Percentiles rank a stretch among this genome's conserved stretches.
phyloP scores from a whole-genome alignment of 2,329 filamentous ascomycete genomes.

The Venturia oleaginea region DNA sequence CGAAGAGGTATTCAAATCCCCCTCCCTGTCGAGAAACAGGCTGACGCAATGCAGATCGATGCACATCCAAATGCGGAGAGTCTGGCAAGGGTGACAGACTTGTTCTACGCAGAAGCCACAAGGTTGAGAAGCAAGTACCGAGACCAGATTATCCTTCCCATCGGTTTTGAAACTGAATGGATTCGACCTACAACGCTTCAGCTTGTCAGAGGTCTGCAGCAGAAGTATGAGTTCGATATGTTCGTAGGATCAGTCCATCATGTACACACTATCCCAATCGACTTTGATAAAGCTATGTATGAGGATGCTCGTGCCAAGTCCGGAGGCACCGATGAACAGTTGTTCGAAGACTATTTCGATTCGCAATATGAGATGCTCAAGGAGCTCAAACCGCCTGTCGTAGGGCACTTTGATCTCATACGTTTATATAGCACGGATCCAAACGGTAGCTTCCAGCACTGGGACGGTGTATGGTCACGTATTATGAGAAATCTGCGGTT shows the following conservation, averaged over 20 bases:
- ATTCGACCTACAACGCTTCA: slow-evolving; percentile 60
- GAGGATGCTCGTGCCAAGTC: slow-evolving; percentile 44
- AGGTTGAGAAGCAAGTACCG: slow-evolving; percentile 64
- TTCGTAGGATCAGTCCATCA: slow-evolving; percentile 94
- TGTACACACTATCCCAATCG: slow-evolving; percentile 76
- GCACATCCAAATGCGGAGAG: slow-evolving; percentile 28
- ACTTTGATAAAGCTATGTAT: slow-evolving; percentile 68
- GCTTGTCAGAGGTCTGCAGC: slow-evolving; percentile 50
- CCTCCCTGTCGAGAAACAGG: not conserved
- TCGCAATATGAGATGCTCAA: slow-evolving; percentile 73
- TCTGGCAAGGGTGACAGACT: slow-evolving; percentile 51
- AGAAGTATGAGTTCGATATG: slow-evolving; percentile 64
- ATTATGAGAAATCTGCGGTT: slow-evolving; percentile 66
- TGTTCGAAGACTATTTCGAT: slow-evolving; percentile 84
- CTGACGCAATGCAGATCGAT: slow-evolving; percentile 34
- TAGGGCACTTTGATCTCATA: slow-evolving; percentile 93
- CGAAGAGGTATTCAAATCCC: slow-evolving; percentile 55
- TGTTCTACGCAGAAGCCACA: slow-evolving; percentile 67
- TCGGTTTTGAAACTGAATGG: slow-evolving; percentile 92
- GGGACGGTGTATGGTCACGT: slow-evolving; percentile 58
- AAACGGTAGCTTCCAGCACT: slow-evolving; percentile 51
- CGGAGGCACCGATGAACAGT: slow-evolving; percentile 57
- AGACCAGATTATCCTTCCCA: slow-evolving; percentile 62
- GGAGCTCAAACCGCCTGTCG: slow-evolving; percentile 61
- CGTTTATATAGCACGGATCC: slow-evolving; percentile 67